Conservation (phyloP, 768 basidiomycete genomes). For the Boletus sensibilis region DNA sequence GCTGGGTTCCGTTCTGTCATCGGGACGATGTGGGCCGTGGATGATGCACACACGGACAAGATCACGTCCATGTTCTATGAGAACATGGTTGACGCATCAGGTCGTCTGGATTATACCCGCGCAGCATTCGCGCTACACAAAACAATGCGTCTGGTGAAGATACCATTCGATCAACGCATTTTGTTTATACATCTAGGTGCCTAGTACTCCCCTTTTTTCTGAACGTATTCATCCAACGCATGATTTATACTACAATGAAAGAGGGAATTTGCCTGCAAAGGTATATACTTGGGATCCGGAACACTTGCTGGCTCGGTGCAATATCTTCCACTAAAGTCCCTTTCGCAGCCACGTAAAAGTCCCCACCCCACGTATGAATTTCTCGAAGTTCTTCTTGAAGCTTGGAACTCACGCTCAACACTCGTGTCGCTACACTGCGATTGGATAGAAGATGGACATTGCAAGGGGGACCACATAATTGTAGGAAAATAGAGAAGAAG, state of each 20-base stretch:
- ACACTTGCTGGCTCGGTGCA: too few species aligned
- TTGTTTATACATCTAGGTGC: neutral
- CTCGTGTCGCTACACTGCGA: too few species aligned
- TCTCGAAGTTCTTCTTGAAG: too few species aligned
- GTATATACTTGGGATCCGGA: too few species aligned
- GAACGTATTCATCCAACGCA: neutral
- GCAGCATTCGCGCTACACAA: neutral
- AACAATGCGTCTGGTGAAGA: neutral
- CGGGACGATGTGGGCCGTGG: neutral
- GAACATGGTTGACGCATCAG: neutral
- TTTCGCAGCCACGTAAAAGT: too few species aligned
- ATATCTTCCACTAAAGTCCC: too few species aligned
- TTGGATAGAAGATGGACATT: too few species aligned
- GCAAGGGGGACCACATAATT: too few species aligned
- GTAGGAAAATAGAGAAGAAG: too few species aligned
- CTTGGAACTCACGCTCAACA: too few species aligned
- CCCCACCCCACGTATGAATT: too few species aligned
- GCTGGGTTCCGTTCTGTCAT: neutral
- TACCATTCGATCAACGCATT: neutral
- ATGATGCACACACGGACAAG: neutral
- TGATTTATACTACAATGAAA: neutral
- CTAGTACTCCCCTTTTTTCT: neutral
- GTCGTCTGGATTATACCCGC: neutral
- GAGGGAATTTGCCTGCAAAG: too few species aligned
- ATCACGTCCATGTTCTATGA: neutral